A percentile compares a stretch with the other conserved stretches of the same genome.
phyloP scores from a whole-genome alignment of 345 rosid species.

The Erucastrum elatum region DNA sequence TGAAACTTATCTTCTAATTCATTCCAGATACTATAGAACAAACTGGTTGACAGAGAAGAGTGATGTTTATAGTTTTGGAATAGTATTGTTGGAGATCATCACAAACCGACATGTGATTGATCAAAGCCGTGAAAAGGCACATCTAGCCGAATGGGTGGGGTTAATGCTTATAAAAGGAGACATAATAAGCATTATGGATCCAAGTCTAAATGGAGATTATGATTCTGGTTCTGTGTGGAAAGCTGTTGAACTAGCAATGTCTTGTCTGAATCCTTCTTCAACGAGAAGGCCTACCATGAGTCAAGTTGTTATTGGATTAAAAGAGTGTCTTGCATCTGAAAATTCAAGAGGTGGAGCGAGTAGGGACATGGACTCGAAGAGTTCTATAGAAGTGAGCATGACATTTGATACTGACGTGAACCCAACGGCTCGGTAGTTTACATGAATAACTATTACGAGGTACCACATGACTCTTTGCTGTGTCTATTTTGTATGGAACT shows the following conservation, averaged over 20 bases:
- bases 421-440: slow-evolving; percentile 20
- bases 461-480: no score
- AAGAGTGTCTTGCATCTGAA: slow-evolving; percentile 27
- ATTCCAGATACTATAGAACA: slow-evolving; percentile 20
- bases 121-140: slow-evolving; percentile 16
- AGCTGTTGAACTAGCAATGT: slow-evolving; percentile 37
- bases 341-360: slow-evolving; percentile 16
- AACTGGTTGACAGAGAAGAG: slow-evolving; percentile 24
- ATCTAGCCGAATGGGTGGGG: slow-evolving; percentile 19
- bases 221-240: slow-evolving; percentile 32
- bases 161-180: slow-evolving; percentile 29
- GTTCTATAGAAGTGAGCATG: slow-evolving; percentile 32
- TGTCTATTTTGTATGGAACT: not conserved
- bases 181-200: slow-evolving; percentile 29
- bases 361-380: slow-evolving; percentile 15
- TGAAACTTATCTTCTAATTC: not conserved
- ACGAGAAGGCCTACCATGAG: slow-evolving; percentile 31
- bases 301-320: slow-evolving; percentile 28
- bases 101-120: slow-evolving; percentile 14
- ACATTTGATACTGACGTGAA: slow-evolving; percentile 13
- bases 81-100: slow-evolving; percentile 25
- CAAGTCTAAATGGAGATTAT: slow-evolving; percentile 26
- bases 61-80: slow-evolving; percentile 33
- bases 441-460: no score
- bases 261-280: slow-evolving; percentile 31